A percentile compares a stretch with the other conserved stretches of the same genome.
phyloP scores from a whole-genome alignment of 371 early-diverging fungal genomes.

The Basidiobolus meristosporus region DNA sequence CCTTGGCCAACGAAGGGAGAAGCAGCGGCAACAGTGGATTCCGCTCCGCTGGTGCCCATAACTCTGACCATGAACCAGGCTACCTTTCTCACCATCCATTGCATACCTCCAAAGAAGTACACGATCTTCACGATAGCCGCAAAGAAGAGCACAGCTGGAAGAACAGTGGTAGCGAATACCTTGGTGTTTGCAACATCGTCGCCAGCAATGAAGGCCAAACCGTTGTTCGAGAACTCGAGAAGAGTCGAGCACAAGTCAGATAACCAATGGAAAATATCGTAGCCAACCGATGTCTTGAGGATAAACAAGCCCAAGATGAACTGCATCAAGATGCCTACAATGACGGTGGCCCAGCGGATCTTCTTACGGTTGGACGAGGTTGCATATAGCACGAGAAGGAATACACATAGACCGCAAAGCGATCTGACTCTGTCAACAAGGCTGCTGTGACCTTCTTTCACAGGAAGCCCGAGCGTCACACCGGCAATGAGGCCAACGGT shows the following conservation, averaged over 20 bases:
- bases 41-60: constrained; percentile 69
- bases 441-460: constrained; percentile 9
- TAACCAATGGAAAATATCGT: constrained; percentile 53
- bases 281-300: constrained; percentile 50
- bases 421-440: constrained; percentile 56
- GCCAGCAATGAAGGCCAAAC: constrained; percentile 51
- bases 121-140: constrained; percentile 66
- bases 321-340: constrained; percentile 53
- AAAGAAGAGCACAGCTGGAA: constrained; percentile 79
- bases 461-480: too few relatives aligned
- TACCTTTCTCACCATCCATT: constrained; percentile 52
- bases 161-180: constrained; percentile 45
- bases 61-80: constrained; percentile 44
- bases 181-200: constrained; percentile 11
- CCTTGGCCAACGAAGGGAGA: constrained; percentile 70
- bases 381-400: constrained; percentile 20
- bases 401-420: constrained; percentile 45
- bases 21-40: constrained; percentile 74
- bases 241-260: constrained; percentile 41
- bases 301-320: constrained; percentile 66
- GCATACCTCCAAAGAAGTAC: constrained; percentile 71
- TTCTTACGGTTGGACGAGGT: constrained; percentile 38
- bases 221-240: constrained; percentile 39
- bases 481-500: too few relatives aligned
- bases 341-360: constrained; percentile 65